These are phyloP conservation scores for Medicago ruthenica DNA, from an alignment of 306 rosid genomes.

Conservation along the genomic window DNA sequence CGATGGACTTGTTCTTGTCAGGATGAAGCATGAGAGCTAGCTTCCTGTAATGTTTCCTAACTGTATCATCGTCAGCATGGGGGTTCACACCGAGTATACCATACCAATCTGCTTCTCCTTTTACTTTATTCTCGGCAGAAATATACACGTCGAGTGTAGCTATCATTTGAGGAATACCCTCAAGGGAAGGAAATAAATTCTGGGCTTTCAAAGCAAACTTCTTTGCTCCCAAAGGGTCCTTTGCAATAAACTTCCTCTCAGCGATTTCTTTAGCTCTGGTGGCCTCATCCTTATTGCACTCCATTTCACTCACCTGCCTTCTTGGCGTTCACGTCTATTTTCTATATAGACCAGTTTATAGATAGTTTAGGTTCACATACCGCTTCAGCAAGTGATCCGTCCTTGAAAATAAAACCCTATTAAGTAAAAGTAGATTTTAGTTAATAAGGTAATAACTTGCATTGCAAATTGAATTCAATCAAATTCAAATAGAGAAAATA, in stretches of 20 bases:
- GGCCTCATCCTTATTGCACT: constrained; percentile 96
- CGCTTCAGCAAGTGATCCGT: constrained; percentile 13
- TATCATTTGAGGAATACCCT: constrained; percentile 80
- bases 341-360: neutral
- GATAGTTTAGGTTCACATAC: constrained; percentile 29
- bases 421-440: constrained; percentile 30
- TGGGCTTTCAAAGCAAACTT: constrained; percentile 90
- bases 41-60: constrained; percentile 80
- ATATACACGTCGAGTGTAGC: constrained; percentile 78
- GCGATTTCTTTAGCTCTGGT: constrained; percentile 82
- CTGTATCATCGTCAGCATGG: constrained; percentile 70
- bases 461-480: constrained; percentile 20
- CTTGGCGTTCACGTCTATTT: constrained; percentile 8
- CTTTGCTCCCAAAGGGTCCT: constrained; percentile 73
- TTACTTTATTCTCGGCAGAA: constrained; percentile 69
- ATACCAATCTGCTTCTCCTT: constrained; percentile 90
- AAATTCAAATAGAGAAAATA: constrained; percentile 33
- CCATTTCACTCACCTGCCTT: constrained; percentile 59
- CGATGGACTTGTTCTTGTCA: constrained; percentile 86
- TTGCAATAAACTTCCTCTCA: constrained; percentile 75
- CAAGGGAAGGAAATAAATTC: constrained; percentile 75
- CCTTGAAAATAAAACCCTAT: constrained; percentile 39
- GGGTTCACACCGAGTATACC: constrained; percentile 80
- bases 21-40: constrained; percentile 95
- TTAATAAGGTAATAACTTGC: constrained; percentile 26